Conservation (phyloP, 441 rosid species). For the Corymbia calophylla region DNA sequence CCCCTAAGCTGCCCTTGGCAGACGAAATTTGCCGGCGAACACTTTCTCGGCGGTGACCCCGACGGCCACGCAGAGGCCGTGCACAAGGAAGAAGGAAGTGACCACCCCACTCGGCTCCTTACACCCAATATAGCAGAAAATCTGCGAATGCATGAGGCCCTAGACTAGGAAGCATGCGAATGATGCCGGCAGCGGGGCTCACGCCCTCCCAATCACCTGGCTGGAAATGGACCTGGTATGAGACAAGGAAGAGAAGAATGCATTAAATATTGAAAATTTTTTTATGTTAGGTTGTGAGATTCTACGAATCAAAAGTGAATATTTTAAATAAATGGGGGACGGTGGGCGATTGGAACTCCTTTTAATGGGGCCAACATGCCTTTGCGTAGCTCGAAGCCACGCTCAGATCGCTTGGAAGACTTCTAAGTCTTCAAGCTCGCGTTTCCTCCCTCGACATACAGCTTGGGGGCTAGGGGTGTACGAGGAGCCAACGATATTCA, state of each 20-base stretch:
- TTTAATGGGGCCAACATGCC: too few relatives aligned
- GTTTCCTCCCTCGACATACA: too few relatives aligned
- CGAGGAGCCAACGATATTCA: background rate
- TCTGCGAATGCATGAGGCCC: slow-evolving; percentile 22
- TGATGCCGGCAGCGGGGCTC: slow-evolving; percentile 4
- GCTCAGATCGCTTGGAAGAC: too few relatives aligned
- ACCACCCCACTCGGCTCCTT: slow-evolving; percentile 24
- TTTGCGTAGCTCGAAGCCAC: too few relatives aligned
- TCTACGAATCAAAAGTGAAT: too few relatives aligned
- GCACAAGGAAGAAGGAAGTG: slow-evolving; percentile 20
- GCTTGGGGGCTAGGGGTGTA: too few relatives aligned
- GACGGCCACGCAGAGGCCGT: slow-evolving; percentile 11
- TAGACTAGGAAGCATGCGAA: background rate
- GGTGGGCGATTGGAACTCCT: too few relatives aligned
- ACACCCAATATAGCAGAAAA: slow-evolving; percentile 15
- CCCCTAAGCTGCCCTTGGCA: background rate
- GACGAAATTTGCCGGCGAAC: background rate
- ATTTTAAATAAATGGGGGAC: too few relatives aligned
- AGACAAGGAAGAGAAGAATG: too few relatives aligned
- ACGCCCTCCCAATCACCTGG: background rate
- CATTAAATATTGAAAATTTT: too few relatives aligned
- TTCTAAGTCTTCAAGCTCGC: too few relatives aligned
- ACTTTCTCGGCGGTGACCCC: slow-evolving; percentile 1
- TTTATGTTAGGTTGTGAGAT: too few relatives aligned
- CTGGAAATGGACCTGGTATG: background rate